Evolutionary conservation across 768 basidiomycete genomes (phyloP), one percentile per base, ranked within the genome.

Genomic region (Rossbeevera mucosa): DNA sequence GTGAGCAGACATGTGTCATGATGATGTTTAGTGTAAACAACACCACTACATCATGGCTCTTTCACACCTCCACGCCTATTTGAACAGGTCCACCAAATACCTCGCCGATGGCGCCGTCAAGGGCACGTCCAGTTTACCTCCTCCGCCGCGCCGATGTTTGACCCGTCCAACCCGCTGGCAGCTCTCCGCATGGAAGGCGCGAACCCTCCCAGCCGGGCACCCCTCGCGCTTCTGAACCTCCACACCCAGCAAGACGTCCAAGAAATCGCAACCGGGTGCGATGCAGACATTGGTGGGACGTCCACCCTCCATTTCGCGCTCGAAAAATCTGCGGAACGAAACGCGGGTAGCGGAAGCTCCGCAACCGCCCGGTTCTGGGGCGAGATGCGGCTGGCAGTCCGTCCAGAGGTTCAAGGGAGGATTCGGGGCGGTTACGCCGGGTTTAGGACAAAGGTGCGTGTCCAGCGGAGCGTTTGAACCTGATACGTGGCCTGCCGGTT

Each of bases 381-480:
- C 2, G 76, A 84, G 22, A 85, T 95, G 83, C 72, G 78, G 33
- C 74, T 90, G 16, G 76, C 73, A 36, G 88, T 94, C 2, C 81
- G 80, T 44, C 73, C 81, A 2, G 81, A 80, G n/a, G 69, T 85
- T 48, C 79, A 84, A 60, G 80, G 81, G 1, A 79, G 81, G 59
- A 76, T 95, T 31, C 75, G 90, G 44, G 84, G 85, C 5, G 94
- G 94, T 0, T 98, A 95, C 69, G 91, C 92, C 14, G 94, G 91
- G 16, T 91, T 97, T 65, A 74, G 91, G 57, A 95, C 85, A 65
- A 88, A 85, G 76, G 92, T 88, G 50, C 49, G 73, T 43, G 31
- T n/a, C 9, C 20, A 21, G 12, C 40, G 14, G 4, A 33, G 11
- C 2, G 4, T 13, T 13, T 29, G 49, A 22, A 30, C n/a, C n/a